Conservation (phyloP, 1,139 yeast genomes). For the Taiozyma sp. region DNA sequence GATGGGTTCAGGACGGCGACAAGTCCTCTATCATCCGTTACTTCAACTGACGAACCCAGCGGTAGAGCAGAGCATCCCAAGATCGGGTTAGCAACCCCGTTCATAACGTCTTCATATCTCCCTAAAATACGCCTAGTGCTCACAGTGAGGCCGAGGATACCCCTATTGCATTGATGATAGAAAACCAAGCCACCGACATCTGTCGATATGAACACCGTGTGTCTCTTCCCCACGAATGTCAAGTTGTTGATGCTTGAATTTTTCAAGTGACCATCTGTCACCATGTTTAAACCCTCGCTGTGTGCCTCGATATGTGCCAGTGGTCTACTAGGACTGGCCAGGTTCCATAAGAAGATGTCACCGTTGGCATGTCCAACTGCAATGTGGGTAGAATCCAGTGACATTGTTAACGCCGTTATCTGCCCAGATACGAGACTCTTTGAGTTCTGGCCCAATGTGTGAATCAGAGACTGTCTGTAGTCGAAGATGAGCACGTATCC, state of each 20-base stretch:
- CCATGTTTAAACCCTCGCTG: slow-evolving; percentile 24
- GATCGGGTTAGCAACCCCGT: slow-evolving; percentile 28
- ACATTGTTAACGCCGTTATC: slow-evolving; percentile 43
- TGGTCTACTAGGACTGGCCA: slow-evolving; percentile 23
- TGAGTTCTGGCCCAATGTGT: slow-evolving; percentile 30
- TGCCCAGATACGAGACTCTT: slow-evolving; percentile 31
- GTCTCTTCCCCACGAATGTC: slow-evolving; percentile 52
- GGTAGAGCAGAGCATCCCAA: slow-evolving; percentile 47
- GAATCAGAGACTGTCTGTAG: slow-evolving; percentile 51
- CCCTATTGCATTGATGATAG: slow-evolving; percentile 52
- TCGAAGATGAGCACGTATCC: slow-evolving; percentile 61
- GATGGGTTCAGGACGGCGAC: slow-evolving; percentile 57
- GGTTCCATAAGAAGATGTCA: slow-evolving; percentile 40
- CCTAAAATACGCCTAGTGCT: slow-evolving; percentile 52
- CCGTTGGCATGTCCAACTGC: slow-evolving; percentile 44
- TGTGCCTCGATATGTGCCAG: slow-evolving; percentile 18
- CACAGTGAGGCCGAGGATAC: slow-evolving; percentile 45
- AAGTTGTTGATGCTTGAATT: slow-evolving; percentile 42
- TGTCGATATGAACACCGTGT: slow-evolving; percentile 48
- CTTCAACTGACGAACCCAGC: slow-evolving; percentile 44
- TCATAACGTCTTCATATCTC: slow-evolving; percentile 24
- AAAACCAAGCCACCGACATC: slow-evolving; percentile 59
- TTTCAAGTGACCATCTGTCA: slow-evolving; percentile 49
- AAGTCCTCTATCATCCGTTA: slow-evolving; percentile 54
- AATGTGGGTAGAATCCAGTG: slow-evolving; percentile 42